Evolutionary conservation across 805 yeast species (phyloP).

Genomic region (Lachancea sp.): DNA sequence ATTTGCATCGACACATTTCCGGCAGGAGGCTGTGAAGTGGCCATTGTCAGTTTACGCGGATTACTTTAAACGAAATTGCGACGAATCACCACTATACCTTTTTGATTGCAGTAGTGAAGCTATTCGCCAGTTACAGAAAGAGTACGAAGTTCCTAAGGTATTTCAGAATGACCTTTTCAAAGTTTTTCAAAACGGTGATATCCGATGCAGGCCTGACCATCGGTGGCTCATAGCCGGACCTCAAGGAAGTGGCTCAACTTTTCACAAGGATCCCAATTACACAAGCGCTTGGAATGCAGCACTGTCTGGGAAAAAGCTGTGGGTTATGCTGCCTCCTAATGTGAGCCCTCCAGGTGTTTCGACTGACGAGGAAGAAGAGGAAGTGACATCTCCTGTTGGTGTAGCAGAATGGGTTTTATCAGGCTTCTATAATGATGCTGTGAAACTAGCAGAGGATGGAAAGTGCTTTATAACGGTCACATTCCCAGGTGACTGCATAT

Average conservation of each 20-base stretch:
- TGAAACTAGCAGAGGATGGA: conserved; percentile 42
- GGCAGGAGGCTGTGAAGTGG: conserved; percentile 87
- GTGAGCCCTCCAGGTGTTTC: conserved; percentile 80
- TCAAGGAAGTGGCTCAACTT: conserved; percentile 74
- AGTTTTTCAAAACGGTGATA: conserved; percentile 35
- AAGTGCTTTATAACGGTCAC: conserved; percentile 66
- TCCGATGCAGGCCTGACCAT: conserved; percentile 71
- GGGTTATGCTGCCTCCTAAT: conserved; percentile 84
- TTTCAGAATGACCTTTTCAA: conserved; percentile 58
- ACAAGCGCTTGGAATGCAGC: conserved; percentile 90
- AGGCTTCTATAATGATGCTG: conserved; percentile 71
- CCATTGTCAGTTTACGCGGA: conserved; percentile 51
- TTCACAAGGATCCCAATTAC: conserved; percentile 88
- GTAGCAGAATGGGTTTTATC: conserved; percentile 85
- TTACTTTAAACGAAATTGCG: conserved; percentile 56
- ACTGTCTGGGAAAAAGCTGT: conserved; percentile 65
- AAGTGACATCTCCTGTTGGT: conserved; percentile 88
- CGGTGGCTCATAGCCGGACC: conserved; percentile 92
- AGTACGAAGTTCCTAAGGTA: conserved; percentile 47
- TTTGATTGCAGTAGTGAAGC: conserved; percentile 79
- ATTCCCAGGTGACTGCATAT: conserved; percentile 74
- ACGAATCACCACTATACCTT: conserved; percentile 79
- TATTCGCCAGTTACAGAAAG: conserved; percentile 47
- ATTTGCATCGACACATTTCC: conserved; percentile 57
- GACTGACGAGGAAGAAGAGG: conserved; percentile 70